A percentile compares a stretch with the other conserved stretches of the same genome.
Conservation (phyloP, 2,329 filamentous ascomycete genomes). For the Acarospora socialis region DNA sequence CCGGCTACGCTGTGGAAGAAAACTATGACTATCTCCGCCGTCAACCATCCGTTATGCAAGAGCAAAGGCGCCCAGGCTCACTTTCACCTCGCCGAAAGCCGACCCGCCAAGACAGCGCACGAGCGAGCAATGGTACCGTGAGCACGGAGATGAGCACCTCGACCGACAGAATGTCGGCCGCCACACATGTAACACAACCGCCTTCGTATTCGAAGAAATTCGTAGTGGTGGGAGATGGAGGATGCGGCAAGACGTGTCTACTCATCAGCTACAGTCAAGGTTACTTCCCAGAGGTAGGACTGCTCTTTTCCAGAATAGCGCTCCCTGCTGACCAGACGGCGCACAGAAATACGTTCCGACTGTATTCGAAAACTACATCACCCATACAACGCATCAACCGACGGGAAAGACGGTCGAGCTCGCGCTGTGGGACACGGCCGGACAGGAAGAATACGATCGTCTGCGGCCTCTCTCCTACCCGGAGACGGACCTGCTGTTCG, state of each 20-base stretch:
- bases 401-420: conserved; percentile 92
- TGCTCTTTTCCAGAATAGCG: not conserved
- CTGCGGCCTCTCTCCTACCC: conserved; percentile 92
- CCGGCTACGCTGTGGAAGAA: too few relatives aligned
- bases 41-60: conserved; percentile 35
- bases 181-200: conserved; percentile 76
- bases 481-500: conserved; percentile 93
- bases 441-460: conserved; percentile 96
- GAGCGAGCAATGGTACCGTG: conserved; percentile 79
- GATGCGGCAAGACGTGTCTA: conserved; percentile 96
- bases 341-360: conserved; percentile 96
- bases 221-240: conserved; percentile 93
- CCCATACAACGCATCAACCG: conserved; percentile 75
- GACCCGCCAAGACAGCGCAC: conserved; percentile 40
- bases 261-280: conserved; percentile 98
- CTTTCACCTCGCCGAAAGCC: conserved; percentile 31
- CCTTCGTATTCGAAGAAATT: conserved; percentile 98
- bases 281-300: conserved; percentile 87
- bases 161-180: conserved; percentile 58
- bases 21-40: conserved; percentile 44
- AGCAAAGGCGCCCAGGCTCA: conserved; percentile 23
- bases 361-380: conserved; percentile 99
- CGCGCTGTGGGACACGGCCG: conserved; percentile 94
- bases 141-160: conserved; percentile 70
- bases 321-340: conserved; percentile 2